These are phyloP conservation scores for Kalanchoe fedtschenkoi DNA, from an alignment of 164 flowering plant species.

Conservation along the genomic window DNA sequence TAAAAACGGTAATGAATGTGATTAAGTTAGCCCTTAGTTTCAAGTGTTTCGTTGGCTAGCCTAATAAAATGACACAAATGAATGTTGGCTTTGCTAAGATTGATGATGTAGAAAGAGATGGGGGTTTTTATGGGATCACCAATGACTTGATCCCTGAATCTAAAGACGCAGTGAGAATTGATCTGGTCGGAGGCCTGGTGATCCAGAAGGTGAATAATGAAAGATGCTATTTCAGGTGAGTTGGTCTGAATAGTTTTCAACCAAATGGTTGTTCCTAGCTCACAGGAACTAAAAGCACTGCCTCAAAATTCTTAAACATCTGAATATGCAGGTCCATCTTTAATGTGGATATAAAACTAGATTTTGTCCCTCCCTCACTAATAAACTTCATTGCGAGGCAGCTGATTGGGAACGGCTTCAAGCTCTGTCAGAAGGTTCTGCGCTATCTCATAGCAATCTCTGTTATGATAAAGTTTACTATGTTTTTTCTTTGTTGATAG, in stretches of 20 bases:
- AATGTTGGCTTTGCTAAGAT: constrained; percentile 24
- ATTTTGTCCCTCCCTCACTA: constrained; percentile 76
- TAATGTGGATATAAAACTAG: constrained; percentile 74
- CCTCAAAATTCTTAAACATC: not conserved
- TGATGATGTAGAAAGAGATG: constrained; percentile 37
- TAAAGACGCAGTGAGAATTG: constrained; percentile 58
- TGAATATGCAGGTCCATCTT: constrained; percentile 70
- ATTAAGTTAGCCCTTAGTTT: not conserved
- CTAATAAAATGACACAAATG: not conserved
- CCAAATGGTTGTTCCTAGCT: not conserved
- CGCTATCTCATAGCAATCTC: no score
- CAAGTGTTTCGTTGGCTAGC: not conserved
- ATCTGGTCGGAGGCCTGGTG: constrained; percentile 79
- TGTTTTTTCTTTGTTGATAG: not conserved
- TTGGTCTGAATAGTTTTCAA: not conserved
- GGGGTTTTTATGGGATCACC: constrained; percentile 51
- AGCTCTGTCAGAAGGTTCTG: constrained; percentile 71
- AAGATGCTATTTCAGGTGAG: constrained; percentile 81
- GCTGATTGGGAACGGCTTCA: constrained; percentile 77
- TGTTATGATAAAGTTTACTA: no score
- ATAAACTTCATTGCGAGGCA: constrained; percentile 88
- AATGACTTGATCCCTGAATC: constrained; percentile 58
- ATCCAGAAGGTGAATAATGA: constrained; percentile 61
- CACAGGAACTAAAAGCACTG: not conserved
- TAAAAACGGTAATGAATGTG: constrained; percentile 71